Evolutionary conservation across 306 rosid species (phyloP).

Genomic region (Pyrus betulifolia): DNA sequence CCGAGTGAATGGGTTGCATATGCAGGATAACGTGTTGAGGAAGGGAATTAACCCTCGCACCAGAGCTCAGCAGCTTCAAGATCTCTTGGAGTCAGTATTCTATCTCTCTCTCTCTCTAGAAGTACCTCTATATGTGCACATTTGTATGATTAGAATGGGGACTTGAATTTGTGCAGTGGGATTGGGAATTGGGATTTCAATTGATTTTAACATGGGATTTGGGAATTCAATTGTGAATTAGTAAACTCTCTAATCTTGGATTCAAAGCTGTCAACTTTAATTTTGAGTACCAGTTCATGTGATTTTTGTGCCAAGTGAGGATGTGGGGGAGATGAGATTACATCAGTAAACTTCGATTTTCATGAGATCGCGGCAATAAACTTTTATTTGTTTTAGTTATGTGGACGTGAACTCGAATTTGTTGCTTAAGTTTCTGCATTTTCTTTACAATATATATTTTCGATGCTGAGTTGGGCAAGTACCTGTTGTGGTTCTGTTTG

Average conservation of each 20-base stretch:
- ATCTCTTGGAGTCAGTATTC: slow-evolving; percentile 51
- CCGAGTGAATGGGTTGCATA: slow-evolving; percentile 63
- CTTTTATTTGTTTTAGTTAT: background rate
- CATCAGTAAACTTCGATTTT: background rate
- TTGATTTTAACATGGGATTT: background rate
- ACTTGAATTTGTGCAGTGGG: background rate
- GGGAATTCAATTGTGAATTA: background rate
- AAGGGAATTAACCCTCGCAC: slow-evolving; percentile 91
- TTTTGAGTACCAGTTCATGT: background rate
- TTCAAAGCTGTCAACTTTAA: background rate
- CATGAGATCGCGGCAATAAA: background rate
- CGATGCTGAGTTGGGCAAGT: background rate
- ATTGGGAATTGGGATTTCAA: background rate
- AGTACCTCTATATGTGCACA: background rate
- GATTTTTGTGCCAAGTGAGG: background rate
- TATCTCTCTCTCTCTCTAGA: background rate
- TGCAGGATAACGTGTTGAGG: slow-evolving; percentile 81
- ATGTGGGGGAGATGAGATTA: background rate
- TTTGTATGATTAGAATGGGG: background rate
- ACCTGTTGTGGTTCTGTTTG: background rate
- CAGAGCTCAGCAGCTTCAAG: slow-evolving; percentile 78
- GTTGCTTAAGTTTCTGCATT: background rate
- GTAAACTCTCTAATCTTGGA: background rate
- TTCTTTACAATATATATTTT: background rate
- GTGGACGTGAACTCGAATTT: background rate